Evolutionary conservation across 2,329 filamentous ascomycete species (phyloP).

Genomic region (Fusarium beomiforme): DNA sequence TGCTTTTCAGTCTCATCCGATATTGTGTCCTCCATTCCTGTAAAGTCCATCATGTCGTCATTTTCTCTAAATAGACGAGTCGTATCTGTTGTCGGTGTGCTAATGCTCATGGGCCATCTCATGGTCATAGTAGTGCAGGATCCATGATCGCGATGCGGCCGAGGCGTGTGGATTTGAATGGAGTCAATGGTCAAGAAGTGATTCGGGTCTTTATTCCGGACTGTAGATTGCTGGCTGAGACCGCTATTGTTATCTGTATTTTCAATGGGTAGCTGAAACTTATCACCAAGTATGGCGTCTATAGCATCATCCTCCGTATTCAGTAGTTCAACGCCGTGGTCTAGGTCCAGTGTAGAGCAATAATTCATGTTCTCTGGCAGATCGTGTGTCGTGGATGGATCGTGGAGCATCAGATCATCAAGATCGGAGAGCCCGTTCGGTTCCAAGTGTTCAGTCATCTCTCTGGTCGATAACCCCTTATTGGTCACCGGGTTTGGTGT

Average conservation of each 20-base stretch:
- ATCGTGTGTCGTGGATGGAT: not conserved
- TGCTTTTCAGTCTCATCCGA: not conserved
- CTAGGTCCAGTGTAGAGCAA: not conserved
- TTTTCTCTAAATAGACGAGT: not conserved
- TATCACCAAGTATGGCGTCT: not conserved
- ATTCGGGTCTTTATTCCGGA: not conserved
- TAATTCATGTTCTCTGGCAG: not conserved
- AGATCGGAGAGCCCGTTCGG: not conserved
- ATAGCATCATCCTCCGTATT: not conserved
- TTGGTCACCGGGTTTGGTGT: too few species aligned
- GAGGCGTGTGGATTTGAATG: not conserved
- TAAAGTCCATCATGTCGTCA: not conserved
- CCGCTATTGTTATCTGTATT: not conserved
- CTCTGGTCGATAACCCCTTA: too few species aligned
- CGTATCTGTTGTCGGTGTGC: too few species aligned
- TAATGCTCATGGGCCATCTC: too few species aligned
- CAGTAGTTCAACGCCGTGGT: not conserved
- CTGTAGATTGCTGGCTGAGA: not conserved
- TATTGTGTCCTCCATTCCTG: not conserved
- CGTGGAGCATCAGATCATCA: not conserved
- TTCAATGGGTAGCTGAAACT: not conserved
- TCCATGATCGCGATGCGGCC: not conserved
- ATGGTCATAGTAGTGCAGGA: not conserved
- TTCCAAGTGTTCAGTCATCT: fast-evolving
- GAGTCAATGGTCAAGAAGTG: not conserved